A percentile compares a stretch with the other conserved stretches of the same genome.
phyloP scores from a whole-genome alignment of 345 rosid genomes.

The Lenwebbia sp. region DNA sequence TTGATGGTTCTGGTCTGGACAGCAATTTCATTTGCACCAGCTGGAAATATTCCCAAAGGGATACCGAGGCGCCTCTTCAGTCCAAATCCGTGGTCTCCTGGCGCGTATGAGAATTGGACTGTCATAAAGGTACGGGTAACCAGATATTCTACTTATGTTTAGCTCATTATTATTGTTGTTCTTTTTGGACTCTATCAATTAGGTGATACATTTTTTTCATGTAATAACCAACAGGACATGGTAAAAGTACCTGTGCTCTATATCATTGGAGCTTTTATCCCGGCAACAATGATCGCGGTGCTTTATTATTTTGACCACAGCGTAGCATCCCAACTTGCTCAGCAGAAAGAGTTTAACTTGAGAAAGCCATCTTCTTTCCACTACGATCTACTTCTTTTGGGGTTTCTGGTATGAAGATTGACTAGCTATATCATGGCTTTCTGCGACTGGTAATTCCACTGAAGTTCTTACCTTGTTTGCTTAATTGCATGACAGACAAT shows the following conservation, averaged over 20 bases:
- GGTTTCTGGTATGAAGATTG: conserved; percentile 49
- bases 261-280: conserved; percentile 77
- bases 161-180: neutral
- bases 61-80: conserved; percentile 93
- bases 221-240: conserved; percentile 55
- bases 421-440: neutral
- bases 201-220: neutral
- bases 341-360: conserved; percentile 84
- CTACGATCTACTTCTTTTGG: conserved; percentile 84
- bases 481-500: neutral
- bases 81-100: conserved; percentile 96
- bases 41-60: conserved; percentile 63
- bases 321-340: conserved; percentile 92
- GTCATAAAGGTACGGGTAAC: conserved; percentile 50
- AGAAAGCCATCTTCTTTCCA: conserved; percentile 84
- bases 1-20: conserved; percentile 91
- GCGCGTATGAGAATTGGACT: conserved; percentile 84
- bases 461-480: neutral
- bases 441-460: neutral
- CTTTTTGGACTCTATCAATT: neutral
- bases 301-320: conserved; percentile 95
- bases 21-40: conserved; percentile 59
- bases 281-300: conserved; percentile 90
- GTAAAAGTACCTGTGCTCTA: conserved; percentile 67
- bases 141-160: neutral